Conservation (phyloP, 768 basidiomycete species). For the Cubamyces lactineus region DNA sequence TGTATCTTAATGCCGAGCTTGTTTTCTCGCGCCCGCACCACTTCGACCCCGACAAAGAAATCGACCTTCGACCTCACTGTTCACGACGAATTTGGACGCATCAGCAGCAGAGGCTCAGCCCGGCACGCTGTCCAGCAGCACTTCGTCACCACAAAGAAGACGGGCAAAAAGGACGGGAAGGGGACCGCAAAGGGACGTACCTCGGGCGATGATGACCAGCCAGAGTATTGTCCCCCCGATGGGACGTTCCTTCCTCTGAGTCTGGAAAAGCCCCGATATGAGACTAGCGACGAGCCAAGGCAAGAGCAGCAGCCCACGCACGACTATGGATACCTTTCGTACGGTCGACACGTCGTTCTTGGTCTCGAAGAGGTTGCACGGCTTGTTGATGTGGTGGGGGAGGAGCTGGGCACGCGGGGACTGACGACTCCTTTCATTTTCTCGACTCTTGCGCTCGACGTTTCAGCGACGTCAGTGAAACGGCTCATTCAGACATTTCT, state of each 20-base stretch:
- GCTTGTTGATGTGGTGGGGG: slow-evolving; percentile 70
- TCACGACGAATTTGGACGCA: slow-evolving; percentile 70
- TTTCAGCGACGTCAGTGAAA: slow-evolving; percentile 73
- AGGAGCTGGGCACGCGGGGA: slow-evolving; percentile 70
- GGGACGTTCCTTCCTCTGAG: slow-evolving; percentile 40
- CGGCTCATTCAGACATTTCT: slow-evolving; percentile 83
- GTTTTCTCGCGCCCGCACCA: slow-evolving; percentile 72
- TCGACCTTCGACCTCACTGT: slow-evolving; percentile 29
- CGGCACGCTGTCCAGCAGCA: slow-evolving; percentile 36
- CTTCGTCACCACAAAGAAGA: slow-evolving; percentile 20
- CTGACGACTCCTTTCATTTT: slow-evolving; percentile 92
- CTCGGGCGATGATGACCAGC: slow-evolving; percentile 41
- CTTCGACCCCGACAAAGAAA: slow-evolving; percentile 49
- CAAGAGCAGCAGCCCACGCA: slow-evolving; percentile 35
- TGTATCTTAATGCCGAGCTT: slow-evolving; percentile 64
- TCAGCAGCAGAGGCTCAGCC: slow-evolving; percentile 49
- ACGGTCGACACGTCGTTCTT: slow-evolving; percentile 72
- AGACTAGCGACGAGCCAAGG: slow-evolving; percentile 26
- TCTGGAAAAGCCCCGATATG: slow-evolving; percentile 37
- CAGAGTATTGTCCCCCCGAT: slow-evolving; percentile 37
- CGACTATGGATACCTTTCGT: slow-evolving; percentile 76
- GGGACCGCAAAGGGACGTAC: slow-evolving; percentile 39
- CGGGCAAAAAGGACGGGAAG: slow-evolving; percentile 24
- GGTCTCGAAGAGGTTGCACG: slow-evolving; percentile 73
- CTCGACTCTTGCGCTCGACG: slow-evolving; percentile 84